A percentile compares a stretch with the other conserved stretches of the same genome.
Conservation (phyloP, 345 rosid species). For the Aethionema arabicum region DNA sequence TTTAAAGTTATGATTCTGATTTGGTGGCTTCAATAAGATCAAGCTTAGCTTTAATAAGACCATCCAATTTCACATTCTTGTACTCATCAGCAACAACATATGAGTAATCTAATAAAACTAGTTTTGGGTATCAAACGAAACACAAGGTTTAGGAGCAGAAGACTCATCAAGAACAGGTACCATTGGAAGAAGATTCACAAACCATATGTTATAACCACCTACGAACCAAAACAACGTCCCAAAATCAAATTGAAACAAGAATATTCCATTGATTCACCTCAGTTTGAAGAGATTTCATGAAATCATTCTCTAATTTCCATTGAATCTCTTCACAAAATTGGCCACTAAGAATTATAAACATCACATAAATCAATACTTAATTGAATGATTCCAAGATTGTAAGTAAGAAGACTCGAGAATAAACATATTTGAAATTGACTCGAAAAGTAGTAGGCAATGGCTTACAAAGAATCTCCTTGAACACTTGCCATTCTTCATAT, state of each 20-base stretch:
- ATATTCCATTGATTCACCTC: conserved; percentile 43
- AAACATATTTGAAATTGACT: conserved; percentile 68
- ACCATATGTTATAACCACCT: too few species aligned
- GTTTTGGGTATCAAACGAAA: too few species aligned
- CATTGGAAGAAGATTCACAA: not conserved
- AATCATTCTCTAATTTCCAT: conserved; percentile 76
- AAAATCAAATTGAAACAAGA: too few species aligned
- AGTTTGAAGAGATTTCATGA: conserved; percentile 66
- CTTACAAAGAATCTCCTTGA: conserved; percentile 65
- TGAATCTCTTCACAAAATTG: conserved; percentile 75
- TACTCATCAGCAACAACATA: conserved; percentile 8
- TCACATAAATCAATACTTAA: not conserved
- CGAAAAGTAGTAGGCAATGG: conserved; percentile 97
- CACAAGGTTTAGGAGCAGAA: too few species aligned
- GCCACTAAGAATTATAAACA: conserved; percentile 55
- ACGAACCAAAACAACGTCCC: too few species aligned
- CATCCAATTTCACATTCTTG: not conserved
- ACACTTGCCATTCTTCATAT: conserved; percentile 83
- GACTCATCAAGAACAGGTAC: too few species aligned
- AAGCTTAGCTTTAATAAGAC: conserved; percentile 35
- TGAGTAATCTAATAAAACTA: too few species aligned
- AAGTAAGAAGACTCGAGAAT: not conserved
- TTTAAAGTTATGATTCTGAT: too few species aligned
- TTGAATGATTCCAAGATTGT: not conserved
- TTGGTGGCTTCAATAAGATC: conserved; percentile 3